Evolutionary conservation across 768 basidiomycete species (phyloP), one percentile per base, ranked within the genome.

Genomic region (Hemileccinum rubropunctum): DNA sequence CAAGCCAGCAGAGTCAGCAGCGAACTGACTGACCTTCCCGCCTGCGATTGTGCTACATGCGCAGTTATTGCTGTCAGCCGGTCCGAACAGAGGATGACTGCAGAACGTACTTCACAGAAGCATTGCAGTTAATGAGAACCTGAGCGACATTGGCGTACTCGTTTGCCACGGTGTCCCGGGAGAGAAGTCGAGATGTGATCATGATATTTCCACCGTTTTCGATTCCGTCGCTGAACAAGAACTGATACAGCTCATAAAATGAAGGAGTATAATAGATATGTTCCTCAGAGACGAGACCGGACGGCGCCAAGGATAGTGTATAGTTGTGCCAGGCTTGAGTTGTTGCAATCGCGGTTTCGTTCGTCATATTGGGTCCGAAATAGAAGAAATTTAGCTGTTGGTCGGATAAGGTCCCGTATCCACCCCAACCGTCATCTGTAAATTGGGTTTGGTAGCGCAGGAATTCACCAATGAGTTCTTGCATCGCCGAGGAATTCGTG

Each of bases 361-460:
- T 56, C 0, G 73, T 69, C 23, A 67, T 61, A 38, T 76, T 76
- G 4, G 71, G 71, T 0, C 63, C 64, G 26, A 72, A 43, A 40
- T 63, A 64, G 10, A 55, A 18, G 34, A 71, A 58, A 4, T 1
- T 1, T 5, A 61, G 3, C 9, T 42, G 48, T 27, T 46, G 34
- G n/a, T 30, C 42, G 3, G 43, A 40, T 30, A 61, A 17, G 1
- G 0, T 0, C 52, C 61, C 56, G 40, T 72, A 77, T 3, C 75
- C 76, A 2, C 72, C 72, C 77, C 75, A 79, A 1, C 73, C 73
- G 3, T 61, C 61, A 34, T 78, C 72, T 0, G 75, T 66, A n/a
- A 77, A 58, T 6, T 59, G 50, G 0, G 70, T 67, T 27, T 65
- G 69, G 15, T 67, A 52, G 23, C 58, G 71, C 23, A 76, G 40